Base-by-base conservation (phyloP, 768 basidiomycete species). In the Lentinula sp. region DNA sequence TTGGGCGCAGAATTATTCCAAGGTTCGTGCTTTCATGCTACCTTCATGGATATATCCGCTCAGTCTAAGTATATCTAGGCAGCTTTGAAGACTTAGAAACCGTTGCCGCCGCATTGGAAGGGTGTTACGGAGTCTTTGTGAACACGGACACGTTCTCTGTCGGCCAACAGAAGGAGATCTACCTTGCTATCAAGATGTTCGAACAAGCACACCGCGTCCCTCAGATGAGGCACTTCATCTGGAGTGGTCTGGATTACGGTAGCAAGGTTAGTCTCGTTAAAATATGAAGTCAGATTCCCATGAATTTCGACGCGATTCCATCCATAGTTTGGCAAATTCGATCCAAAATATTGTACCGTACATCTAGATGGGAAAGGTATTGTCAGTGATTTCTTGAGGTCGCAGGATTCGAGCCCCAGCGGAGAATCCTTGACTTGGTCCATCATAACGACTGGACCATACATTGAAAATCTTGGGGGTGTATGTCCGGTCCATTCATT, bases 341-440 rank as follows among this genome's bases (percentile, higher is more conserved):
- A 61, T 33, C 42, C 53, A 20, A 43, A 67, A 36, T 79, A 79
- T 66, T 69, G 68, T 49, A 66, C 70, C 15, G 76, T 75, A 39
- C 78, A 80, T 63, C 69, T 74, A 65, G 76, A 78, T 60, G 77
- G 68, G 1, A 79, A 79, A 64, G 78, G 76, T 1, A 71, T 74
- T 13, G 73, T 79, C 0, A 69, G 68, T 5, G 78, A 79, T 41
- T 79, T 69, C 54, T 66, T 79, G 59, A 67, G 73, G 53, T 63
- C 65, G 7, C 78, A 78, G 62, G 68, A 72, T 13, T 73, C 74
- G 6, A 70, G 64, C 23, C 66, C 70, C 18, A 72, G 68, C 35
- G 70, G 71, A 18, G 62, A 66, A 7, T 68, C 66, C 16, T 64
- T 77, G 46, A 69, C 69, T 16, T 78, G 76, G 76, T 73, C 70